These are phyloP conservation scores for Penicillium sp. DNA, from an alignment of 2,329 filamentous ascomycete genomes.

Conservation along the genomic window DNA sequence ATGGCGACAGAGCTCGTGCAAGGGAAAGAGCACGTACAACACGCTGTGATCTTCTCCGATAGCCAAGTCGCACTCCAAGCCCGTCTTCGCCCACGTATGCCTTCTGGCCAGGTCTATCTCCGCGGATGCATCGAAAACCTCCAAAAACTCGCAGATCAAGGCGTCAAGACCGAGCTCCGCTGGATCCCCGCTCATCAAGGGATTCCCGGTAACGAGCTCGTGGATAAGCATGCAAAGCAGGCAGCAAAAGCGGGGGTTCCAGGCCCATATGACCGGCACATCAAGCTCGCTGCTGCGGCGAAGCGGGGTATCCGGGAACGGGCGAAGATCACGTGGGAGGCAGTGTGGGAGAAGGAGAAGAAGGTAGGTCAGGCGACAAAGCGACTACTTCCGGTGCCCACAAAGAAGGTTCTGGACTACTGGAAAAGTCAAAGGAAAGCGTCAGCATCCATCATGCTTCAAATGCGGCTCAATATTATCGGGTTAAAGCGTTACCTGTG, in stretches of 20 bases:
- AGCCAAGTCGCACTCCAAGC: neutral
- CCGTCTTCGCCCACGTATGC: neutral
- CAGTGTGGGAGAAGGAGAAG: neutral
- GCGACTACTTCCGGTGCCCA: neutral
- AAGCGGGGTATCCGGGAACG: neutral
- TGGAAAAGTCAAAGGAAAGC: neutral
- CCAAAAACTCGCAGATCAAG: neutral
- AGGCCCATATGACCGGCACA: neutral
- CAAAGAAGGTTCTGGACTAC: neutral
- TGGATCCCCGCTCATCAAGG: no score
- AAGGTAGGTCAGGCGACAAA: neutral
- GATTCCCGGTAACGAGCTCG: no score
- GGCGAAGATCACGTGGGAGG: neutral
- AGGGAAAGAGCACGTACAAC: neutral
- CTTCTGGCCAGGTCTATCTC: neutral
- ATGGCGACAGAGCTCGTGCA: neutral
- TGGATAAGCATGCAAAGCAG: neutral
- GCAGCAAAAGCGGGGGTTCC: neutral
- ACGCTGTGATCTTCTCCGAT: neutral
- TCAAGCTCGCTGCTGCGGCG: neutral
- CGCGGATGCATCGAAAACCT: neutral
- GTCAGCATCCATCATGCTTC: neutral
- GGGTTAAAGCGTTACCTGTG: neutral
- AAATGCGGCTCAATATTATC: neutral
- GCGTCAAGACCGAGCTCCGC: no score